Evolutionary conservation across 805 yeast species (phyloP), one percentile per base, ranked within the genome.

Genomic region (Candida rishiriensis): DNA sequence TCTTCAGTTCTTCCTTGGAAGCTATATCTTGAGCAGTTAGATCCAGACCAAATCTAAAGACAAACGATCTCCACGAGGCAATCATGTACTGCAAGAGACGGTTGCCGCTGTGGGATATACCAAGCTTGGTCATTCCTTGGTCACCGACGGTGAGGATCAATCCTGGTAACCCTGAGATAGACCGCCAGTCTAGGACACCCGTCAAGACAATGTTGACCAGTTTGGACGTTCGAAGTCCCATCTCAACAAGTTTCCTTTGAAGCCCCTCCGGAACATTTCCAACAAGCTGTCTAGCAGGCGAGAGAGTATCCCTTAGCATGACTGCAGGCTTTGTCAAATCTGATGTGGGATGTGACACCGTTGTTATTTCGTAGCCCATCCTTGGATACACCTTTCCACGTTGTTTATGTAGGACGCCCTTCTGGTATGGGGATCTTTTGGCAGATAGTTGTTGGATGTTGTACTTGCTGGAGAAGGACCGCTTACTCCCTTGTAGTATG

Each of bases 101-200:
- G 31, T 56, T 58, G 18, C 65, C 66, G n/a, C 82, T 77, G 39
- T 79, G 76, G 53, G 65, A 73, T 0, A 88, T 65, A n/a, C 72
- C 72, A 33, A 86, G 59, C 7, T 70, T 70, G 39, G 75, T 73
- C 49, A 75, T 71, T 2, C 88, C 89, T 53, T 88, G 85, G 53
- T 88, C 97, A 44, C 87, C 81, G 12, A 85, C 71, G 0, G 97
- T 88, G 40, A 91, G 66, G 39, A 91, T 77, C 55, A 88, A 66
- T 0, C 99, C 99, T 0, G 98, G 97, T 7, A 91, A 63, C 0
- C 99, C 99, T n/a, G 95, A 88, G 2, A 88, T 66, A n/a, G 83
- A 73, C 6, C 74, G 61, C 97, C 97, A 91, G 42, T 75, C 64
- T 10, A 86, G 49, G n/a, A 68, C 69, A 3, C 99, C 99, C 0